phyloP scores from a whole-genome alignment of 2,329 filamentous ascomycete species.

The Aspergillus latus region DNA sequence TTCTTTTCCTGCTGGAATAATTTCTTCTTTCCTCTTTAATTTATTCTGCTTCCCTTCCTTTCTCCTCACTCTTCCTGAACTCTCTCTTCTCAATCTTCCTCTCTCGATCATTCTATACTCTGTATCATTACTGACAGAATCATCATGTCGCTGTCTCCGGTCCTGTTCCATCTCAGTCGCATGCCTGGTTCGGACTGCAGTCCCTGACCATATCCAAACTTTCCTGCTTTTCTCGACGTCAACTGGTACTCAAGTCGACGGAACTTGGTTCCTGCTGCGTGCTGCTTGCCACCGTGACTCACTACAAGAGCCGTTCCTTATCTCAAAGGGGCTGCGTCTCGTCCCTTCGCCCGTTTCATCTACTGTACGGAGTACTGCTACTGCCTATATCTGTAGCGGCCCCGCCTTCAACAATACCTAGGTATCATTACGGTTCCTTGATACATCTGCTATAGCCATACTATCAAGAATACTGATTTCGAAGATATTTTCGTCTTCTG shows the following conservation, averaged over 20 bases:
- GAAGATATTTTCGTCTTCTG: background rate
- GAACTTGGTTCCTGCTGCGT: background rate
- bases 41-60: conserved; percentile 5
- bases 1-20: conserved; percentile 6
- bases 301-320: background rate
- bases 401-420: conserved; percentile 1
- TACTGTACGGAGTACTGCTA: background rate
- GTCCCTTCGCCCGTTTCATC: background rate
- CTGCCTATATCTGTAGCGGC: background rate
- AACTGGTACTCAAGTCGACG: background rate
- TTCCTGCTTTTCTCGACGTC: background rate
- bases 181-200: conserved; percentile 4
- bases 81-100: background rate
- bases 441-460: conserved; percentile 1
- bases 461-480: background rate
- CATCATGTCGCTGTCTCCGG: conserved; percentile 3
- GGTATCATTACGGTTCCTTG: background rate
- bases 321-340: too few relatives aligned
- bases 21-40: conserved; percentile 12
- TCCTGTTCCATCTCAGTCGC: background rate
- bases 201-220: conserved; percentile 8
- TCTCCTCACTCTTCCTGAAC: background rate
- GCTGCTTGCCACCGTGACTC: conserved; percentile 17
- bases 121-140: background rate
- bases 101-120: background rate